Evolutionary conservation across 2,329 filamentous ascomycete species (phyloP).

Genomic region (Xylariomycetidae sp.): DNA sequence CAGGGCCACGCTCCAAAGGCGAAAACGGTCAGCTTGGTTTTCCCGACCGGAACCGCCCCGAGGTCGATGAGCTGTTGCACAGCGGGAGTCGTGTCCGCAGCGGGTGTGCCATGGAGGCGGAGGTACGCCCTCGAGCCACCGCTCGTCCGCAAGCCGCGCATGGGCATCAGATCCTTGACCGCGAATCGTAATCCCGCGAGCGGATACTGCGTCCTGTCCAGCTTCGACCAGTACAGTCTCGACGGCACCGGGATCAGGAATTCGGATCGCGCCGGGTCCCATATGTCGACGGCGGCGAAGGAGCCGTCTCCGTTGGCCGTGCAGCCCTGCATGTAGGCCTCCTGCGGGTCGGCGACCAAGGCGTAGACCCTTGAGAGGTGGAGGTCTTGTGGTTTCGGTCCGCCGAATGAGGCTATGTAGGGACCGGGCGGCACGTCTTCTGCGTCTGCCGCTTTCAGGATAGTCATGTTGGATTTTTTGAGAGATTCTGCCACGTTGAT

Average conservation of each 20-base stretch:
- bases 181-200: not conserved
- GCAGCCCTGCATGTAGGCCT: not conserved
- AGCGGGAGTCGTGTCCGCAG: not conserved
- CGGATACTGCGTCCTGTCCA: not conserved
- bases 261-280: not conserved
- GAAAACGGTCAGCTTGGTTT: not conserved
- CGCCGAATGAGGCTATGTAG: not conserved
- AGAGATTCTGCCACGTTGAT: not conserved
- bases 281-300: not conserved
- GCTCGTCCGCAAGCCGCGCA: not conserved
- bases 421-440: not conserved
- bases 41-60: not conserved
- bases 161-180: not conserved
- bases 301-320: not conserved
- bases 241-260: not conserved
- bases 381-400: not conserved
- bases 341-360: not conserved
- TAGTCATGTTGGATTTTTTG: not conserved
- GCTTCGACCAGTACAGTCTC: not conserved
- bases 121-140: not conserved
- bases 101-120: not conserved
- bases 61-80: not conserved
- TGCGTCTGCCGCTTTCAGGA: not conserved
- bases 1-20: not conserved
- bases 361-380: not conserved